A percentile compares a stretch with the other conserved stretches of the same genome.
Conservation (phyloP, 345 rosid species). For the Dimocarpus longan region DNA sequence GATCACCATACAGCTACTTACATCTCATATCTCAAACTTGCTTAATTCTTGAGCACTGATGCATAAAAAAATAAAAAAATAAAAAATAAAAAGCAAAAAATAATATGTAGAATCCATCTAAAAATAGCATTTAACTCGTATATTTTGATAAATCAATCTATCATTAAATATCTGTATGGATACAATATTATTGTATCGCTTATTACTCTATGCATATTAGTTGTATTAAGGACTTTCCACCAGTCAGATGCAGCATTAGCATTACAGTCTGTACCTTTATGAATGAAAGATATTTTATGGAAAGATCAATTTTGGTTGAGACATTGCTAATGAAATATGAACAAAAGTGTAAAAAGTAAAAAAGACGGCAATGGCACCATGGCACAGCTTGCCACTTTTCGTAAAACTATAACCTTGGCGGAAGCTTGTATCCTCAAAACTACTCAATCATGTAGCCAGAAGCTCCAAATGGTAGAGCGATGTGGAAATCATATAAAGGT, state of each 20-base stretch:
- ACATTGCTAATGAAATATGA: background rate
- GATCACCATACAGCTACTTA: background rate
- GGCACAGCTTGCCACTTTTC: background rate
- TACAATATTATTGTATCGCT: too few relatives aligned
- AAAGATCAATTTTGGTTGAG: background rate
- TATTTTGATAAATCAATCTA: too few relatives aligned
- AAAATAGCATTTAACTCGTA: background rate
- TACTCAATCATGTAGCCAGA: background rate
- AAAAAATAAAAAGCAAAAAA: background rate
- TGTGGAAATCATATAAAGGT: background rate
- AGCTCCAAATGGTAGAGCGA: background rate
- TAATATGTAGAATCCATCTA: background rate
- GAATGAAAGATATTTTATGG: background rate
- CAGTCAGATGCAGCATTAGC: conserved; percentile 4
- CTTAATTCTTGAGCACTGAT: background rate
- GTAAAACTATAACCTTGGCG: background rate
- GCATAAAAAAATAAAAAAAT: background rate
- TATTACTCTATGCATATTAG: too few relatives aligned
- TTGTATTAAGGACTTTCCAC: background rate
- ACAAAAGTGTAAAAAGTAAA: background rate
- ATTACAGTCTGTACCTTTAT: background rate
- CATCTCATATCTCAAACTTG: background rate
- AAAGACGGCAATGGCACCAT: background rate
- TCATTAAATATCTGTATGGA: too few relatives aligned
- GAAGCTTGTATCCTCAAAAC: conserved; percentile 7